These are phyloP conservation scores for Poronia punctata DNA, from an alignment of 495 filamentous ascomycete genomes.

Conservation along the genomic window DNA sequence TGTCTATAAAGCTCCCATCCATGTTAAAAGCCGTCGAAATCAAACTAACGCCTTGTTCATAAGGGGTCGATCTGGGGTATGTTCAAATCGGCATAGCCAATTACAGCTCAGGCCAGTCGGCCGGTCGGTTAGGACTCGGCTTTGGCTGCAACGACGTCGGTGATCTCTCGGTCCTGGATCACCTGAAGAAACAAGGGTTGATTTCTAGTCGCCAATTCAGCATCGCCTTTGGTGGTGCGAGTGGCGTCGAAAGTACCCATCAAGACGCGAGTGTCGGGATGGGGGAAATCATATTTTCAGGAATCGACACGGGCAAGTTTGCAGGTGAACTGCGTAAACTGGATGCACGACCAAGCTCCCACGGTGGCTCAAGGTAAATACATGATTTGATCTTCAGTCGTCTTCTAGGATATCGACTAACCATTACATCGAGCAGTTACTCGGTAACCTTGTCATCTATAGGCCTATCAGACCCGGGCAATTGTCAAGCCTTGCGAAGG, in stretches of 20 bases:
- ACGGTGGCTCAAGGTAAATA: slow-evolving; percentile 3
- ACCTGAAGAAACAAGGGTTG: background rate
- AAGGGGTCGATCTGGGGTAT: background rate
- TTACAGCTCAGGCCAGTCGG: slow-evolving; percentile 2
- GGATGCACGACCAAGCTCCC: background rate
- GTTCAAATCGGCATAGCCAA: slow-evolving; percentile 6
- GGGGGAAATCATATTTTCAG: slow-evolving; percentile 11
- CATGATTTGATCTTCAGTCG: background rate
- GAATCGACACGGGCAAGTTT: slow-evolving; percentile 8
- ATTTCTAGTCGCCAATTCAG: slow-evolving; percentile 10
- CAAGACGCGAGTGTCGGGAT: background rate
- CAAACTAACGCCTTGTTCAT: background rate
- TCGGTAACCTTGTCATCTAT: slow-evolving; percentile 4
- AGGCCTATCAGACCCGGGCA: slow-evolving; percentile 3
- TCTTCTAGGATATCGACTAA: background rate
- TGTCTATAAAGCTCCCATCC: background rate
- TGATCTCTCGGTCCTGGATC: slow-evolving; percentile 1
- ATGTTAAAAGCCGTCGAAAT: background rate
- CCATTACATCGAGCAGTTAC: background rate
- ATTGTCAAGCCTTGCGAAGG: background rate
- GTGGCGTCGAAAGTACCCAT: background rate
- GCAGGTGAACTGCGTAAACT: slow-evolving; percentile 8
- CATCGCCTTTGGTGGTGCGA: slow-evolving; percentile 6
- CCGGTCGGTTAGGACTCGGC: slow-evolving; percentile 7
- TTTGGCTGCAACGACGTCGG: slow-evolving; percentile 4